A percentile compares a stretch with the other conserved stretches of the same genome.
Conservation (phyloP, 2,329 filamentous ascomycete genomes). For the Bipolaris bicolor region DNA sequence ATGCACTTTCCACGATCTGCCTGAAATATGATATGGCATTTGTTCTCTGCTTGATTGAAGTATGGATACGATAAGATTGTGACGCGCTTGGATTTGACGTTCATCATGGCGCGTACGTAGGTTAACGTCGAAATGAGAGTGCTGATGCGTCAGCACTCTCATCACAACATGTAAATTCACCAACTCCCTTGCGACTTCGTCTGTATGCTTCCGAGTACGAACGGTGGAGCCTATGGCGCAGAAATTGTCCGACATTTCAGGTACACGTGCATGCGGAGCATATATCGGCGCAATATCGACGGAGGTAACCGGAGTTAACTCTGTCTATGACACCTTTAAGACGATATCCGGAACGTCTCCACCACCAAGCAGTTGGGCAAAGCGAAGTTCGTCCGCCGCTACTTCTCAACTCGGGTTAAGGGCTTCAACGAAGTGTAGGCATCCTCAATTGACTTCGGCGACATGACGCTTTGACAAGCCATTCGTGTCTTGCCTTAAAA, state of each 20-base stretch:
- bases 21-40: conserved; percentile 8
- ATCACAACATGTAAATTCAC: neutral
- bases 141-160: neutral
- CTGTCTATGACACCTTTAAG: neutral
- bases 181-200: too few species aligned
- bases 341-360: neutral
- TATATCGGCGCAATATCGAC: neutral
- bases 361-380: too few species aligned
- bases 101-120: neutral
- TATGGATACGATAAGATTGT: neutral
- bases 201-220: too few species aligned
- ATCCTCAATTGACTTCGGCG: neutral
- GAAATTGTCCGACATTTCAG: too few species aligned
- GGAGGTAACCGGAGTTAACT: neutral
- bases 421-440: neutral
- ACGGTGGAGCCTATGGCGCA: too few species aligned
- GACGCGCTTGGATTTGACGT: neutral
- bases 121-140: neutral
- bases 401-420: neutral
- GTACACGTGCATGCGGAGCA: neutral
- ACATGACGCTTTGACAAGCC: neutral
- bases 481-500: neutral
- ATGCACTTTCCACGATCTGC: neutral
- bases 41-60: neutral
- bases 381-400: neutral